phyloP scores from a whole-genome alignment of 2,329 filamentous ascomycete genomes.

The Stromatinia cepivora region DNA sequence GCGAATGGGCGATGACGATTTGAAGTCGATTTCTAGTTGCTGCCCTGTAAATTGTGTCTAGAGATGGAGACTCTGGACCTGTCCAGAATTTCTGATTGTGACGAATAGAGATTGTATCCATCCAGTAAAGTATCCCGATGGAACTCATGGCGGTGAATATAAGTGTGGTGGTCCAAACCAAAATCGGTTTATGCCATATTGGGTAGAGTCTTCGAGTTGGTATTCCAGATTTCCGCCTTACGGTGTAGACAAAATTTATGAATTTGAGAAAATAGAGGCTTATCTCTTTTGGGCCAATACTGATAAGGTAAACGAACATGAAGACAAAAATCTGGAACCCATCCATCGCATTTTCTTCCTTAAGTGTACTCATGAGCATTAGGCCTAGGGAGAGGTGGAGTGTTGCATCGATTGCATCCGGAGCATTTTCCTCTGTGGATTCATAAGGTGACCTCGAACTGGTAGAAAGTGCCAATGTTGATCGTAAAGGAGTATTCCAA shows the following conservation, averaged over 20 bases:
- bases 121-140: conserved; percentile 33
- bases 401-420: conserved; percentile 32
- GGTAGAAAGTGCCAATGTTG: conserved; percentile 33
- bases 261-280: conserved; percentile 34
- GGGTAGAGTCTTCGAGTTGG: conserved; percentile 26
- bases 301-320: conserved; percentile 33
- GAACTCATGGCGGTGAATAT: conserved; percentile 32
- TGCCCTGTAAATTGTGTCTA: conserved; percentile 35
- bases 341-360: conserved; percentile 33
- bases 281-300: conserved; percentile 36
- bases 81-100: conserved; percentile 31
- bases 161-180: conserved; percentile 31
- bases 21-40: conserved; percentile 34
- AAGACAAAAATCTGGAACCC: conserved; percentile 35
- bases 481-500: conserved; percentile 33
- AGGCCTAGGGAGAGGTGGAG: conserved; percentile 33
- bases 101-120: conserved; percentile 33
- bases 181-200: conserved; percentile 32
- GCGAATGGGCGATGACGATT: conserved; percentile 37
- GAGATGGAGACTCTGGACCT: conserved; percentile 22
- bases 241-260: conserved; percentile 28
- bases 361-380: conserved; percentile 14
- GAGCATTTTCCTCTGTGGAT: conserved; percentile 31
- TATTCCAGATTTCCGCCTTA: conserved; percentile 28
- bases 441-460: conserved; percentile 30